These are phyloP conservation scores for Uromyces viciae-fabae DNA, from an alignment of 1,284 basidiomycete species.

Conservation along the genomic window DNA sequence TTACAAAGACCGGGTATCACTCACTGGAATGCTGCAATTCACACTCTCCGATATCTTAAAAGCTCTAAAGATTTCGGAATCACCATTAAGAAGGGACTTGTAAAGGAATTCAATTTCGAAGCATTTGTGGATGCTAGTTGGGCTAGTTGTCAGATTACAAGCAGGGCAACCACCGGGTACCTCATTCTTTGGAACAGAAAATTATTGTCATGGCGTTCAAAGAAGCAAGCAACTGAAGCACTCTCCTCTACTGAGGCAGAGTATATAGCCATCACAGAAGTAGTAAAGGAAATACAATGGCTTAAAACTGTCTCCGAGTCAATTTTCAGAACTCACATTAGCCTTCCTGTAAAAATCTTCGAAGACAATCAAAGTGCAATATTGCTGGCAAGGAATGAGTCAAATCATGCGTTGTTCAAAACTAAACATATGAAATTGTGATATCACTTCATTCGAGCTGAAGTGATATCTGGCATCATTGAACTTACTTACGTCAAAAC, in stretches of 20 bases:
- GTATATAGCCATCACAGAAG: conserved; percentile 60
- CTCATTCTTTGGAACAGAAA: not conserved
- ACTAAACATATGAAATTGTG: conserved; percentile 1
- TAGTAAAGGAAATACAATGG: conserved; percentile 57
- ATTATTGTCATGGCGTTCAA: not conserved
- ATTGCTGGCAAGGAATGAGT: conserved; percentile 47
- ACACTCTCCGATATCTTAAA: not conserved
- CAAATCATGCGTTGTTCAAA: not conserved
- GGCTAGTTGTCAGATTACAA: not conserved
- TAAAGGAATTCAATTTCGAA: not conserved
- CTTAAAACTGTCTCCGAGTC: conserved; percentile 51
- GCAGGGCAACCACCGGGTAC: not conserved
- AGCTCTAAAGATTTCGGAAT: not conserved
- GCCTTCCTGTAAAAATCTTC: conserved; percentile 46
- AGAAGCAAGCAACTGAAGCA: not conserved
- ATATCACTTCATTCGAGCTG: not conserved
- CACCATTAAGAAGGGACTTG: not conserved
- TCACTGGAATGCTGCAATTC: not conserved
- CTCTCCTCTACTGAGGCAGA: conserved; percentile 58
- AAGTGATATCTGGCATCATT: not conserved
- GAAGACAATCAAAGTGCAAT: conserved; percentile 53
- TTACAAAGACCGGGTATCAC: not conserved
- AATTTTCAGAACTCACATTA: conserved; percentile 46
- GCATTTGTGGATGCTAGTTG: not conserved
- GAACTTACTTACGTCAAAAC: not conserved